phyloP scores from a whole-genome alignment of 2,329 filamentous ascomycete genomes.

The Pestalotiopsis sp. region DNA sequence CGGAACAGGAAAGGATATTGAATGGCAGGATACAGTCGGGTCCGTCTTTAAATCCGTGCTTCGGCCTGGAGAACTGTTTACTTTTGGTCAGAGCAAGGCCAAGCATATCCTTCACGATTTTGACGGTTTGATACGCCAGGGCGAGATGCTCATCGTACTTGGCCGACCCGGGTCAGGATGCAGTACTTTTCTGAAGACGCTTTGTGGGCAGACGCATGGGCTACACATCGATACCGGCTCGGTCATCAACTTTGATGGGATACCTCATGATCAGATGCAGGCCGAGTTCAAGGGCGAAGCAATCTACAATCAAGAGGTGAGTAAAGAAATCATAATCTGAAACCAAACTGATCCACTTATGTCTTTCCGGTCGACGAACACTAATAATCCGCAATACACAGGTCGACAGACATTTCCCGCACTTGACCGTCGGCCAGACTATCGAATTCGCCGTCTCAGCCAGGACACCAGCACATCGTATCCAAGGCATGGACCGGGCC shows the following conservation, averaged over 20 bases:
- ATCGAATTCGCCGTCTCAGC: conserved; percentile 73
- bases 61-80: conserved; percentile 40
- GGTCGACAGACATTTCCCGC: conserved; percentile 60
- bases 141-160: conserved; percentile 54
- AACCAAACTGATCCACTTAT: too few species aligned
- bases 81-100: conserved; percentile 41
- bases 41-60: conserved; percentile 62
- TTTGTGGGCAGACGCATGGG: conserved; percentile 31
- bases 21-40: conserved; percentile 69
- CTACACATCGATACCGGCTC: conserved; percentile 17
- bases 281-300: conserved; percentile 61
- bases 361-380: too few species aligned
- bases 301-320: conserved; percentile 34
- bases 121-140: conserved; percentile 64
- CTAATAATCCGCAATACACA: neutral
- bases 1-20: conserved; percentile 67
- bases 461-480: conserved; percentile 66
- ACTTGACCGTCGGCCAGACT: conserved; percentile 75
- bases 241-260: conserved; percentile 66
- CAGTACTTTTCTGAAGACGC: conserved; percentile 54
- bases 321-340: neutral
- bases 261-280: conserved; percentile 53
- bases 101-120: conserved; percentile 68
- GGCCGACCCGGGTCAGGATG: conserved; percentile 52
- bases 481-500: conserved; percentile 62